Conservation (phyloP, 441 rosid species). For the Populus hybrid region DNA sequence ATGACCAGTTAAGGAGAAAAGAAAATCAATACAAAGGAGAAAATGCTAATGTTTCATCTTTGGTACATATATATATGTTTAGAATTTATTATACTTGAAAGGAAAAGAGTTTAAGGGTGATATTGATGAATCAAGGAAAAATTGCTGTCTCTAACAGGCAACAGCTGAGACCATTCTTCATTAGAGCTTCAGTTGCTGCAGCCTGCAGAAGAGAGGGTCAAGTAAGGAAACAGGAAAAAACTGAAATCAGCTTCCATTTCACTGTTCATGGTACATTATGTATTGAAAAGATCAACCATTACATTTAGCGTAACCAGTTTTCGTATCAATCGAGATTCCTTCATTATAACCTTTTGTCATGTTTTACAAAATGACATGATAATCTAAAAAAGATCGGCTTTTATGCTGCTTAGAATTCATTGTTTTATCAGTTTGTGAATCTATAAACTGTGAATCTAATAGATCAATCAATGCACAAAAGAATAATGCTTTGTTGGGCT, state of each 20-base stretch:
- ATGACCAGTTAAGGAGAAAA: not conserved
- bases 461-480: not conserved
- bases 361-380: not conserved
- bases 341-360: too few relatives aligned
- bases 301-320: too few relatives aligned
- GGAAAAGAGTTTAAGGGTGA: not conserved
- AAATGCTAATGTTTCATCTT: not conserved
- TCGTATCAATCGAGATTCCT: too few relatives aligned
- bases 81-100: not conserved
- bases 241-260: not conserved
- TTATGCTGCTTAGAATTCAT: not conserved
- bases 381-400: not conserved
- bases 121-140: not conserved
- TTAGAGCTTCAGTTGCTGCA: slow-evolving; percentile 16
- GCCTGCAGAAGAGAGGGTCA: not conserved
- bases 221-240: not conserved
- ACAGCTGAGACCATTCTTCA: not conserved
- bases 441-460: too few relatives aligned
- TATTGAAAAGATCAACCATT: not conserved
- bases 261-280: not conserved
- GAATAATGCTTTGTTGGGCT: not conserved
- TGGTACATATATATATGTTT: not conserved
- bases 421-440: not conserved
- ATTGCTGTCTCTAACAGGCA: not conserved
- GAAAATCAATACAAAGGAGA: not conserved